phyloP scores from a whole-genome alignment of 2,329 filamentous ascomycete genomes.

The Trichoderma harzianum region DNA sequence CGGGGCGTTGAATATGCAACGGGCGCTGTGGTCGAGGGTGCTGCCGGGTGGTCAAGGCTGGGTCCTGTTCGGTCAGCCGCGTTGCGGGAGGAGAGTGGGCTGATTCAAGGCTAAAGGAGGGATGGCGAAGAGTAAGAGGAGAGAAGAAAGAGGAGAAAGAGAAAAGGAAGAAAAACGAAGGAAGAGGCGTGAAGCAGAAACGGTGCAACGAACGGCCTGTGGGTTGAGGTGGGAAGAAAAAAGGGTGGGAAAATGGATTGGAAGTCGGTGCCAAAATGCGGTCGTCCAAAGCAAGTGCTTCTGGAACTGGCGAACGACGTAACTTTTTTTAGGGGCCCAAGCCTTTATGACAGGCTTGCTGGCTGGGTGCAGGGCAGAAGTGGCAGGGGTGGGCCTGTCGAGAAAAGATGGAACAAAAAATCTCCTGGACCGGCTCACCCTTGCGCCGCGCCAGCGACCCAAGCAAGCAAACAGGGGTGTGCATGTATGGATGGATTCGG shows the following conservation, averaged over 20 bases:
- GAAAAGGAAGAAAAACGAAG: slow-evolving; percentile 14
- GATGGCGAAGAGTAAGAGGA: not conserved
- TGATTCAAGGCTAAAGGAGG: slow-evolving; percentile 15
- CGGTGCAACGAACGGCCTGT: slow-evolving; percentile 11
- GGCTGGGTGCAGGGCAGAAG: slow-evolving; percentile 14
- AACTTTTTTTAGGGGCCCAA: slow-evolving; percentile 24
- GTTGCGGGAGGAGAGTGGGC: slow-evolving; percentile 16
- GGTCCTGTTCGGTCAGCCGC: slow-evolving; percentile 29
- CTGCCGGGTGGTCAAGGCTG: slow-evolving; percentile 28
- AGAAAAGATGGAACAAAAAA: slow-evolving; percentile 20
- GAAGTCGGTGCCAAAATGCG: slow-evolving; percentile 16
- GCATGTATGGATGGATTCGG: not conserved
- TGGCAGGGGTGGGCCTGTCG: slow-evolving; percentile 8
- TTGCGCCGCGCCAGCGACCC: slow-evolving; percentile 19
- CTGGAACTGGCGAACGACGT: slow-evolving; percentile 21
- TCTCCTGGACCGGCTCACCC: slow-evolving; percentile 22
- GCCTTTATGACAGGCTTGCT: slow-evolving; percentile 20
- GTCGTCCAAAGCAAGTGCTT: slow-evolving; percentile 16
- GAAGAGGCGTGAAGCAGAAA: slow-evolving; percentile 17
- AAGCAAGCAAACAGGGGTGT: slow-evolving; percentile 18
- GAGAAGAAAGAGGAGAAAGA: slow-evolving; percentile 10
- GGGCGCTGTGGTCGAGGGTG: slow-evolving; percentile 13
- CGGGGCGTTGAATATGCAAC: not conserved
- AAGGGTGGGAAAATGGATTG: slow-evolving; percentile 7
- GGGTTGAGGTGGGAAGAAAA: slow-evolving; percentile 1